Evolutionary conservation across 2,329 filamentous ascomycete genomes (phyloP).

Genomic region (Venturiaceae sp.): DNA sequence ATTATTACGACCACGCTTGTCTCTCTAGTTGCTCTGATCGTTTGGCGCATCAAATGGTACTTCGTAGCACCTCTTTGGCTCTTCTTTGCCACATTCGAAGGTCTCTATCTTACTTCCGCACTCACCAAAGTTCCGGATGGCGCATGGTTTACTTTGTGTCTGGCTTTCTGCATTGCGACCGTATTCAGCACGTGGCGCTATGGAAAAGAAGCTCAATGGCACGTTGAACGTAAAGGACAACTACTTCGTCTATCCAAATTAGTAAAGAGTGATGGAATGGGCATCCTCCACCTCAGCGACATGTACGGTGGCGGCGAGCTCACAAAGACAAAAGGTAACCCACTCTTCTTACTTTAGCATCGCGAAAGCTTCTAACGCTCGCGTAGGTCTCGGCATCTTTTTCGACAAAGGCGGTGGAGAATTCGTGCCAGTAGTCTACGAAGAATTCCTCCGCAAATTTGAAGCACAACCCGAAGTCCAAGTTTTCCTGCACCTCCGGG

Average conservation of each 20-base stretch:
- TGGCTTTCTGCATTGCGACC: conserved; percentile 51
- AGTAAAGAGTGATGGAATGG: neutral
- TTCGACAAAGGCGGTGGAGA: conserved; percentile 63
- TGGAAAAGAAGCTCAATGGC: conserved; percentile 71
- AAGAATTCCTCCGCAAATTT: conserved; percentile 65
- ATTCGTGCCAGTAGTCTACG: conserved; percentile 56
- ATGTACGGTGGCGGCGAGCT: neutral
- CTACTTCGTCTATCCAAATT: neutral
- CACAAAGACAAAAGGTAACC: neutral
- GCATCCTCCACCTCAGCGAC: neutral
- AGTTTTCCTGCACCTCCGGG: conserved; percentile 66
- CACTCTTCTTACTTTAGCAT: too few relatives aligned
- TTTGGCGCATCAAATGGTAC: conserved; percentile 55
- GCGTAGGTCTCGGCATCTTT: conserved; percentile 64
- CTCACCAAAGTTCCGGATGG: conserved; percentile 65
- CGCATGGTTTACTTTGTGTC: conserved; percentile 66
- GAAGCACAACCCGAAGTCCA: conserved; percentile 55
- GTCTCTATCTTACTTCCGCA: conserved; percentile 58
- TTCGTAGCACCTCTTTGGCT: conserved; percentile 53
- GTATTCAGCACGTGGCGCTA: conserved; percentile 70
- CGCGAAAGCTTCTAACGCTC: too few relatives aligned
- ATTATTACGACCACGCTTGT: conserved; percentile 72
- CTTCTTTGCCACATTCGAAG: conserved; percentile 56
- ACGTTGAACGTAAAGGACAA: conserved; percentile 39
- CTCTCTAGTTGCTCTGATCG: conserved; percentile 58